phyloP scores from a whole-genome alignment of 768 basidiomycete genomes.

The Collybia nuda region DNA sequence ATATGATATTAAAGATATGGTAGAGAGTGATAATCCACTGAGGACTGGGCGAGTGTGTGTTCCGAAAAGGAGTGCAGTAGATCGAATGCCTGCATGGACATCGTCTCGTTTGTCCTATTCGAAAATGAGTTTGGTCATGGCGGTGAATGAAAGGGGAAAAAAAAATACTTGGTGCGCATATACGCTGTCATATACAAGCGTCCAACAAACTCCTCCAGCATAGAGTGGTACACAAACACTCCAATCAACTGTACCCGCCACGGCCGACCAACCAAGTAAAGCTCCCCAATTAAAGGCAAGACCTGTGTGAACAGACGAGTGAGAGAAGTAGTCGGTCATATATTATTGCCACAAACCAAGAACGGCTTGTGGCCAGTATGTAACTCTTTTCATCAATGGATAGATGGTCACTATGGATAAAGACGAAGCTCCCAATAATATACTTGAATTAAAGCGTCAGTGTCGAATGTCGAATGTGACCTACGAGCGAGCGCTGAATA shows the following conservation, averaged over 20 bases:
- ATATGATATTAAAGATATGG: slow-evolving; percentile 71
- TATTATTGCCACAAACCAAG: slow-evolving; percentile 62
- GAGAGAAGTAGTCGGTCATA: too few relatives aligned
- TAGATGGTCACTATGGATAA: slow-evolving; percentile 86
- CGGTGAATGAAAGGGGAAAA: slow-evolving; percentile 4
- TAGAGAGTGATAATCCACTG: slow-evolving; percentile 66
- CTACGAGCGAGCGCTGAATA: slow-evolving; percentile 21
- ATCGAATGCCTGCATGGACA: slow-evolving; percentile 82
- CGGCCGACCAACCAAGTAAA: slow-evolving; percentile 93
- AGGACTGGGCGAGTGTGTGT: slow-evolving; percentile 75
- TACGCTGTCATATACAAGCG: slow-evolving; percentile 95
- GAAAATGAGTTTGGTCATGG: too few relatives aligned
- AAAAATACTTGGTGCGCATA: slow-evolving; percentile 89
- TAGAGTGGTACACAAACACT: slow-evolving; percentile 83
- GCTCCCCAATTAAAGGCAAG: slow-evolving; percentile 98
- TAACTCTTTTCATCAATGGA: slow-evolving; percentile 96
- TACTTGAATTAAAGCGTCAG: slow-evolving; percentile 44
- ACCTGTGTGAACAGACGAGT: slow-evolving; percentile 42
- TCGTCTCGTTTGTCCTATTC: slow-evolving; percentile 90
- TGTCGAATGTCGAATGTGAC: not conserved
- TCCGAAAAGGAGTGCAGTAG: slow-evolving; percentile 92
- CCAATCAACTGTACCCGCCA: slow-evolving; percentile 83
- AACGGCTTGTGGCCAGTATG: slow-evolving; percentile 95
- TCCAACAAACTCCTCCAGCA: slow-evolving; percentile 89
- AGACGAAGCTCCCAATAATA: slow-evolving; percentile 89